phyloP scores from a whole-genome alignment of 352 stramenopile species.

The Phytophthora capsici region DNA sequence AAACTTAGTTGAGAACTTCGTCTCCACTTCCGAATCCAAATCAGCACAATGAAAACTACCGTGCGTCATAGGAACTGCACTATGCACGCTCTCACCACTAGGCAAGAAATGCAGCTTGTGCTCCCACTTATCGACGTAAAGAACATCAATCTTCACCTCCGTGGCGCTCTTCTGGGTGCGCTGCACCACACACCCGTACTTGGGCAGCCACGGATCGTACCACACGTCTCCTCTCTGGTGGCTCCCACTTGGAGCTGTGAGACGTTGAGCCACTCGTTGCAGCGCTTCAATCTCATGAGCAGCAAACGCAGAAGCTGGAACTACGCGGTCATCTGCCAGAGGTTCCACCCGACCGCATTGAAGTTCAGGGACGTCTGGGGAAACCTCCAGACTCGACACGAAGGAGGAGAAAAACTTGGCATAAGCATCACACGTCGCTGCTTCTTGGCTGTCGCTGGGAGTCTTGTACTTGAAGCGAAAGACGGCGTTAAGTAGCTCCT shows the following conservation, averaged over 20 bases:
- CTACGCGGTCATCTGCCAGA: slow-evolving; percentile 27
- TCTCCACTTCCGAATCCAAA: slow-evolving; percentile 21
- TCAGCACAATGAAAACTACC: slow-evolving; percentile 39
- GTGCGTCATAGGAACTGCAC: slow-evolving; percentile 39
- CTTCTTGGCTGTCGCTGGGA: slow-evolving; percentile 41
- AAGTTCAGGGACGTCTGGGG: slow-evolving; percentile 9
- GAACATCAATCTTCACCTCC: slow-evolving; percentile 36
- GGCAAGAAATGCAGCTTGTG: slow-evolving; percentile 41
- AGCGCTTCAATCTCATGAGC: slow-evolving; percentile 34
- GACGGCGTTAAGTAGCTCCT: slow-evolving; percentile 37
- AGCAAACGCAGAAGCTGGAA: slow-evolving; percentile 34
- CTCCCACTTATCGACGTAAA: slow-evolving; percentile 56
- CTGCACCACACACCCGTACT: slow-evolving; percentile 56
- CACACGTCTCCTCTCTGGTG: slow-evolving; percentile 34
- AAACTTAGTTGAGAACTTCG: slow-evolving; percentile 13
- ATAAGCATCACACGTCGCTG: neutral
- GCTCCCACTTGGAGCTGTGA: neutral
- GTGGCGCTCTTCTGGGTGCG: slow-evolving; percentile 28
- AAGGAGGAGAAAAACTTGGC: slow-evolving; percentile 28
- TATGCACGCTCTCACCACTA: slow-evolving; percentile 40
- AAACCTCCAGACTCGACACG: slow-evolving; percentile 10
- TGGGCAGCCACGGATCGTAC: slow-evolving; percentile 50
- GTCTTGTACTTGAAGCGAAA: slow-evolving; percentile 57
- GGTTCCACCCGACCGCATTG: slow-evolving; percentile 21
- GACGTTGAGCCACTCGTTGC: slow-evolving; percentile 14